phyloP scores from a whole-genome alignment of 2,329 filamentous ascomycete species.

The Colletotrichum navitas region DNA sequence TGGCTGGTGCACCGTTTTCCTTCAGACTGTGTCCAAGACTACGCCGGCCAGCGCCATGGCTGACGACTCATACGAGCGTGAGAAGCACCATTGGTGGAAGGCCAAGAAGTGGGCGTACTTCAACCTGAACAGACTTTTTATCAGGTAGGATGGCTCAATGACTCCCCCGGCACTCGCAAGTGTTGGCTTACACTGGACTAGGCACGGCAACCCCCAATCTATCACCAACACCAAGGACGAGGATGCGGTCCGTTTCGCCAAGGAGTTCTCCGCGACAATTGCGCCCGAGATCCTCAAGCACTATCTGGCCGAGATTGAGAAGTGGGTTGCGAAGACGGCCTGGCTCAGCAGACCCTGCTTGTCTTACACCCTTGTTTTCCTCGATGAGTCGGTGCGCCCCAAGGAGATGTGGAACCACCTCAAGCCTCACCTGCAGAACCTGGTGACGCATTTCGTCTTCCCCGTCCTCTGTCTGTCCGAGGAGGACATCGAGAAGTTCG shows the following conservation, averaged over 20 bases:
- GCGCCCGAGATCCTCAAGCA: conserved; percentile 96
- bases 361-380: conserved; percentile 92
- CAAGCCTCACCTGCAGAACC: conserved; percentile 91
- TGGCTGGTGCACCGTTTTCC: conserved; percentile 95
- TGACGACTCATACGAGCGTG: conserved; percentile 84
- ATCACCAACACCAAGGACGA: conserved; percentile 77
- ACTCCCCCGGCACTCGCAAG: neutral
- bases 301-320: conserved; percentile 94
- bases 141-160: conserved; percentile 71
- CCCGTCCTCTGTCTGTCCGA: conserved; percentile 92
- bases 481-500: conserved; percentile 93
- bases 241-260: conserved; percentile 85
- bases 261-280: conserved; percentile 90
- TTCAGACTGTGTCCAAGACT: conserved; percentile 88
- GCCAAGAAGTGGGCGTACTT: conserved; percentile 99
- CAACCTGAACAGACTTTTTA: conserved; percentile 95
- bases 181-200: conserved; percentile 54
- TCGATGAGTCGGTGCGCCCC: conserved; percentile 97
- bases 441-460: conserved; percentile 95
- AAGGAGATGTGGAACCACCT: conserved; percentile 97
- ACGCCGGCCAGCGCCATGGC: conserved; percentile 83
- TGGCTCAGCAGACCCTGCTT: conserved; percentile 97
- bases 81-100: conserved; percentile 99
- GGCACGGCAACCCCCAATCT: conserved; percentile 84
- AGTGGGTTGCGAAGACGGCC: conserved; percentile 93